A percentile compares a stretch with the other conserved stretches of the same genome.
phyloP scores from a whole-genome alignment of 805 yeast genomes.

The Yarrowia keelungensis region DNA sequence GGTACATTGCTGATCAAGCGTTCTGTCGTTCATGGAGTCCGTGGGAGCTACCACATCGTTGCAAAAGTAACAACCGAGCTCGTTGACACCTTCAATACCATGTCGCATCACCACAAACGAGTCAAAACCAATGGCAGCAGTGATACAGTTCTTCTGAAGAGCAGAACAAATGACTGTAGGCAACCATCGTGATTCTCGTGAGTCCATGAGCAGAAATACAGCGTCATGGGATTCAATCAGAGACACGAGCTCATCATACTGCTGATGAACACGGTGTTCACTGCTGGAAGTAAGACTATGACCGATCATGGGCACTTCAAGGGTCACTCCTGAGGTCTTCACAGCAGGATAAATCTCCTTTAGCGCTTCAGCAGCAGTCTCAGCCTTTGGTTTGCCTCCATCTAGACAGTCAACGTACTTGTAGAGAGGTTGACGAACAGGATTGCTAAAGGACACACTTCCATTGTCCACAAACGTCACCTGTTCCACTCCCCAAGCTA shows the following conservation, averaged over 20 bases:
- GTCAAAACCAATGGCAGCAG: conserved; percentile 95
- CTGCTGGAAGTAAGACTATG: conserved; percentile 67
- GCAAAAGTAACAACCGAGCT: conserved; percentile 92
- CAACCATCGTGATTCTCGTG: conserved; percentile 97
- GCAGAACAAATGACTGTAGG: conserved; percentile 84
- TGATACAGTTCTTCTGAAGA: conserved; percentile 74
- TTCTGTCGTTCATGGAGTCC: conserved; percentile 84
- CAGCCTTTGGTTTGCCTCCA: conserved; percentile 80
- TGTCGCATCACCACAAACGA: conserved; percentile 94
- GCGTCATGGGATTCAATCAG: conserved; percentile 75
- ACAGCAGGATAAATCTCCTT: conserved; percentile 81
- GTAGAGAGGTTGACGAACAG: conserved; percentile 92
- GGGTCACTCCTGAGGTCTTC: conserved; percentile 61
- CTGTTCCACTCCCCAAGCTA: conserved; percentile 93
- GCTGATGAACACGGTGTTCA: conserved; percentile 57
- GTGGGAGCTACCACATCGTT: conserved; percentile 94
- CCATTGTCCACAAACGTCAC: conserved; percentile 93
- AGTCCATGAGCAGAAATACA: conserved; percentile 84
- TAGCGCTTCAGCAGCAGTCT: conserved; percentile 75
- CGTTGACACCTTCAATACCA: conserved; percentile 57
- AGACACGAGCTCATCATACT: conserved; percentile 60
- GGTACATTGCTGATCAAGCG: conserved; percentile 98
- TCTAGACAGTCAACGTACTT: conserved; percentile 78
- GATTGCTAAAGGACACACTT: conserved; percentile 87
- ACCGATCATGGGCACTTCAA: conserved; percentile 96